phyloP scores from a whole-genome alignment of 1,284 basidiomycete genomes.

The Schizophyllum commune region DNA sequence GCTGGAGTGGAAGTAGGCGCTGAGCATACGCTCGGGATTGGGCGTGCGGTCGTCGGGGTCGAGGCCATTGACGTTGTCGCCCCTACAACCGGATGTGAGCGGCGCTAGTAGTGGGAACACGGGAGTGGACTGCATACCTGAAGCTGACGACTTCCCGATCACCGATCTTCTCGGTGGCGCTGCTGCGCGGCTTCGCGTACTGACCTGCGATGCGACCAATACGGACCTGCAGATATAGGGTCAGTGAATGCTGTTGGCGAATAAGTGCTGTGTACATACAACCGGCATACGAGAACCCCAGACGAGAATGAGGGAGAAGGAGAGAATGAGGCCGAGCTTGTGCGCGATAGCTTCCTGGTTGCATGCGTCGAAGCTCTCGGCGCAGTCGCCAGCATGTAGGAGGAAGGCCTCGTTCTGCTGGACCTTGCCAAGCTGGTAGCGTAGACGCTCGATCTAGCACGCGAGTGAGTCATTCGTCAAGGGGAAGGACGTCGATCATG shows the following conservation, averaged over 20 bases:
- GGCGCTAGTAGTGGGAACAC: background rate
- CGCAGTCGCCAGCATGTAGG: constrained; percentile 95
- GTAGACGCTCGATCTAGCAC: constrained; percentile 76
- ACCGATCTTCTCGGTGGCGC: constrained; percentile 72
- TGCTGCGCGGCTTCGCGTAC: constrained; percentile 94
- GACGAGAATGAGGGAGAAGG: constrained; percentile 91
- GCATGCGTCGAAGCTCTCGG: constrained; percentile 89
- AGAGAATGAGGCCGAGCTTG: constrained; percentile 90
- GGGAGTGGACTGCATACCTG: constrained; percentile 37
- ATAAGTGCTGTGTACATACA: constrained; percentile 31
- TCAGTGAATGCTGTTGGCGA: constrained; percentile 1
- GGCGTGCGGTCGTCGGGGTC: constrained; percentile 74
- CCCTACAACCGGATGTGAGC: constrained; percentile 39
- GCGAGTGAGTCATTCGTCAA: constrained; percentile 5
- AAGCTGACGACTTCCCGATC: constrained; percentile 72
- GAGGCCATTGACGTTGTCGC: constrained; percentile 93
- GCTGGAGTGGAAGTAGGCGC: constrained; percentile 94
- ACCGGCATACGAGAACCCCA: constrained; percentile 93
- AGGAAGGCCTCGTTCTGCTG: constrained; percentile 89
- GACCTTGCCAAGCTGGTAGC: constrained; percentile 73
- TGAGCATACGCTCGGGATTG: constrained; percentile 84
- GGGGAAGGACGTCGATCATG: constrained; percentile 1
- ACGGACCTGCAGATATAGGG: constrained; percentile 46
- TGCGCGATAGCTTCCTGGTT: constrained; percentile 90
- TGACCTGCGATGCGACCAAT: constrained; percentile 93